Evolutionary conservation across 345 rosid species (phyloP).

Genomic region (Ceriops tagal): DNA sequence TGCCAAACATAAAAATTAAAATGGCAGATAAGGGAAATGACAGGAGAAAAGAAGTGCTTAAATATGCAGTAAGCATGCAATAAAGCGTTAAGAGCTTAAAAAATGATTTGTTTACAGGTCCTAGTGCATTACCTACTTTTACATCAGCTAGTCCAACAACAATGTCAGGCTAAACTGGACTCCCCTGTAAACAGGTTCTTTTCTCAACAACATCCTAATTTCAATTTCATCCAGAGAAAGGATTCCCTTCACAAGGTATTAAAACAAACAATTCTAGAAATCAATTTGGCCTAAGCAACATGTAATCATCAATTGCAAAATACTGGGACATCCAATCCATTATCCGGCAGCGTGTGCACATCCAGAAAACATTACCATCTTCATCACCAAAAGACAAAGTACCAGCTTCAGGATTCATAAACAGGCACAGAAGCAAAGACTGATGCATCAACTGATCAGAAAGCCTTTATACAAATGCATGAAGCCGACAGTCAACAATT

Average conservation of each 20-base stretch:
- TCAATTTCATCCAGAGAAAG: not conserved
- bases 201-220: not conserved
- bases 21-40: too few relatives aligned
- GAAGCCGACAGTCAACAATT: slow-evolving; percentile 46
- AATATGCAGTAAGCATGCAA: too few relatives aligned
- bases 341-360: not conserved
- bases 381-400: not conserved
- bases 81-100: too few relatives aligned
- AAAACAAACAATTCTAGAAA: not conserved
- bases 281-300: not conserved
- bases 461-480: not conserved
- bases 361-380: not conserved
- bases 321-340: not conserved
- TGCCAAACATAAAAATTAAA: too few relatives aligned
- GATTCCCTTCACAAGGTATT: not conserved
- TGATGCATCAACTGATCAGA: not conserved
- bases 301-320: not conserved
- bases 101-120: too few relatives aligned
- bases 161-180: too few relatives aligned
- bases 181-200: not conserved
- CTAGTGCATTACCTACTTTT: too few relatives aligned
- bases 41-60: too few relatives aligned
- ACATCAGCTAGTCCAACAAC: too few relatives aligned
- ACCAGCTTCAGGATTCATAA: not conserved
- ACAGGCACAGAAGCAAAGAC: not conserved